These are phyloP conservation scores for Trichoderma cornu-damae DNA, from an alignment of 2,329 filamentous ascomycete species.

Conservation along the genomic window DNA sequence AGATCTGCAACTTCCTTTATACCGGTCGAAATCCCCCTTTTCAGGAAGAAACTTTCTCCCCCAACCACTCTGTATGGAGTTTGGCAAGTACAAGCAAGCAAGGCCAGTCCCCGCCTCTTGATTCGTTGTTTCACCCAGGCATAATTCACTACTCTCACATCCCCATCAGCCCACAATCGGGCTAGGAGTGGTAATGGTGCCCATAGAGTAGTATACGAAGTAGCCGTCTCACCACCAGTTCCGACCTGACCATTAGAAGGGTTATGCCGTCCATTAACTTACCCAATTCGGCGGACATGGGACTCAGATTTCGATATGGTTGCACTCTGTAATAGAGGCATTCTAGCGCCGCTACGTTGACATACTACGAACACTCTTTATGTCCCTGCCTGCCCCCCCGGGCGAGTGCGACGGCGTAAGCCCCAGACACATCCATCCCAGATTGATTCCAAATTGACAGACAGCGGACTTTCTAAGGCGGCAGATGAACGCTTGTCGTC, in stretches of 20 bases:
- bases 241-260: slow-evolving; percentile 6
- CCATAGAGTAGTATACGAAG: neutral
- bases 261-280: neutral
- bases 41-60: neutral
- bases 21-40: neutral
- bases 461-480: neutral
- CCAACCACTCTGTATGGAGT: neutral
- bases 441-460: neutral
- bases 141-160: neutral
- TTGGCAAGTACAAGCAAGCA: neutral
- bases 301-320: neutral
- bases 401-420: slow-evolving; percentile 2
- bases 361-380: neutral
- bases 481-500: neutral
- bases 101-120: neutral
- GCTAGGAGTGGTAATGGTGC: neutral
- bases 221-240: neutral
- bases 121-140: neutral
- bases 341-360: neutral
- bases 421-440: neutral
- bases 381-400: slow-evolving; percentile 7
- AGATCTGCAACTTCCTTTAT: slow-evolving; percentile 4
- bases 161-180: neutral
- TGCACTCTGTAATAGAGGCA: neutral
- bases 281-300: neutral